These are phyloP conservation scores for Sarcodon sp. DNA, from an alignment of 768 basidiomycete species.

Conservation along the genomic window DNA sequence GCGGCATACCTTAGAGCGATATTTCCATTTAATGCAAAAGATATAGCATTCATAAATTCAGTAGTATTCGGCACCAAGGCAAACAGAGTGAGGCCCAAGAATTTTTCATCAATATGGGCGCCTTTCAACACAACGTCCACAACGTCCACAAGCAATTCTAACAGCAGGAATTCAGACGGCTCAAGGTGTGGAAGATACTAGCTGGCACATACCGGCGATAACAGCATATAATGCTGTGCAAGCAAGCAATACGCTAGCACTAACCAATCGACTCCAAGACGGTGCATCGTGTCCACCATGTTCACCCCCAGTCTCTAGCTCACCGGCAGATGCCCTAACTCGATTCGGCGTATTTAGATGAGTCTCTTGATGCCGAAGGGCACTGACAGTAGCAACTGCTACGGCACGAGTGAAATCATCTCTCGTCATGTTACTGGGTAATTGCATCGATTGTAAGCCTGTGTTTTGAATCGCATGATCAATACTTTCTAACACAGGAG, in stretches of 20 bases:
- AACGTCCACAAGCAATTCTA: slow-evolving; percentile 89
- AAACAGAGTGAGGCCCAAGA: slow-evolving; percentile 92
- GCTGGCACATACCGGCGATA: slow-evolving; percentile 69
- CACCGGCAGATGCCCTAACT: slow-evolving; percentile 24
- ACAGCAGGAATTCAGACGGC: slow-evolving; percentile 1
- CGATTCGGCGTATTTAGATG: slow-evolving; percentile 34
- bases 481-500: slow-evolving; percentile 69
- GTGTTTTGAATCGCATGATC: slow-evolving; percentile 62
- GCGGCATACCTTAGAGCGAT: slow-evolving; percentile 77
- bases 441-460: slow-evolving; percentile 30
- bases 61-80: slow-evolving; percentile 98
- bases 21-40: slow-evolving; percentile 93
- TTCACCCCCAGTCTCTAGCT: slow-evolving; percentile 36
- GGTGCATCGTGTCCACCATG: slow-evolving; percentile 91
- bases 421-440: slow-evolving; percentile 58
- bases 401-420: slow-evolving; percentile 93
- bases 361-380: slow-evolving; percentile 71
- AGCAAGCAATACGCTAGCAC: slow-evolving; percentile 76
- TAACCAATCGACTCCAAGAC: slow-evolving; percentile 86
- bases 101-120: slow-evolving; percentile 93
- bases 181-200: neutral
- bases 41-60: slow-evolving; percentile 99
- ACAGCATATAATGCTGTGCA: slow-evolving; percentile 91
- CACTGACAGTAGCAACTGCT: slow-evolving; percentile 87
- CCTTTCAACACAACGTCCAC: slow-evolving; percentile 88